Base-by-base conservation (phyloP, 331 rosid species). In the Quercus tomentella region DNA sequence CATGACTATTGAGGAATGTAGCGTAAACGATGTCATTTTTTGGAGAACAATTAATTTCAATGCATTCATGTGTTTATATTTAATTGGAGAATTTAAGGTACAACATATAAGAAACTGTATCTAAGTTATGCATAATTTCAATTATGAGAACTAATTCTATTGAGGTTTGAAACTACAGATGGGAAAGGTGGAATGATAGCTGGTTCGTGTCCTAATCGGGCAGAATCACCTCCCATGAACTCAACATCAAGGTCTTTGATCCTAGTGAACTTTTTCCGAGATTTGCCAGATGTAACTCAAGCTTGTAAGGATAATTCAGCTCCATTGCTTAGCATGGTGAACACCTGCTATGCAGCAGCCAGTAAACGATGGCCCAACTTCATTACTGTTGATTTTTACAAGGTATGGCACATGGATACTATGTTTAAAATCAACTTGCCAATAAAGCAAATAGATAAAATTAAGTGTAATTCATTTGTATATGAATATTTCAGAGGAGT, bases 371-470 rank as follows among this genome's bases (percentile, higher is more conserved):
- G 97, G 97, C 89, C 97, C 17, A 93, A 93, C 84, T 91, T 91
- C 87, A 88, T 93, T 76, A 85, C 97, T 1, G 92, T 91, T 70
- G 97, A 93, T 80, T 93, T 86, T 87, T 93, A 93, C 90, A 89
- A 91, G 94, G 97, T 93, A 60, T 11, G 41, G 6, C 31, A 63
- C 26, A 23, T 14, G 18, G 2, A 12, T 18, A 17, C 8, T 35
- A 9, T 7, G 51, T 35, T 67, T 22, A 18, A 35, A 67, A 73
- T 73, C 25, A 12, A 12, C 14, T 22, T 4, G 60, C 33, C 54
- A 23, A 18, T 63, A 75, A 7, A 70, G 30, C 0, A 49, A 22
- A 10, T 60, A 60, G 25, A 20, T 4, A n/a, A 33, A 20, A 3
- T 5, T 0, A 30, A 20, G 17, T 73, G 12, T 4, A 7, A 21